Base-by-base conservation (phyloP, 176 grass and related monocot genomes). In the Lolium perenne region DNA sequence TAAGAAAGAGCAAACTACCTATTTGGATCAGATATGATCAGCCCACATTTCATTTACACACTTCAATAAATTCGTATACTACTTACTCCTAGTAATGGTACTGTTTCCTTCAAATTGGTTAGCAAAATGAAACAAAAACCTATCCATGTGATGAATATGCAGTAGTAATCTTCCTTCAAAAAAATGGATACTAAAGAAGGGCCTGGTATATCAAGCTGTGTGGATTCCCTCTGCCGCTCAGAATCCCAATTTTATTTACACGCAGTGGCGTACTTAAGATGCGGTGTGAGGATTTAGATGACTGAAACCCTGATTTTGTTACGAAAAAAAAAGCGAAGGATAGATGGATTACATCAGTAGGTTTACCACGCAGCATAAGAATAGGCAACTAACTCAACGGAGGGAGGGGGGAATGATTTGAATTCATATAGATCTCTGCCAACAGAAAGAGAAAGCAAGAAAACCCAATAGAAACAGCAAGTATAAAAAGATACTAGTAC, bases 321-420 rank as follows among this genome's bases (percentile, higher is more conserved):
- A 26, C 6, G 5, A 12, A 15, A 50, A 74, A 74, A 48, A 67
- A 32, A 22, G 2, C 1, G 10, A 65, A 29, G 5, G 13, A 65
- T 65, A 23, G 14, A 64, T 64, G 10, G 61, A 35, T 35, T 16
- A 64, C 23, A 15, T 64, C 25, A 29, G 10, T 29, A 64, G 25
- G 61, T 32, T 66, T 35, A 35, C 63, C 25, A 48, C 13, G 21
- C 71, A 48, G 71, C 71, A 25, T 49, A 47, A 11, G 40, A 23
- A 25, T 74, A 21, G 12, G 71, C 45, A 74, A 74, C 21, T 26
- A 50, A 74, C 45, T 74, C 71, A 74, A 74, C 6, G 21, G 63
- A 43, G 45, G 13, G 5, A 74, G 20, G n/a, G 21, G 21, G 21
- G 21, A 74, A 74, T 8, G 13, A 74, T 16, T 26, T 50, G 45